phyloP scores from a whole-genome alignment of 768 basidiomycete genomes.

The Austroboletus eburneus region DNA sequence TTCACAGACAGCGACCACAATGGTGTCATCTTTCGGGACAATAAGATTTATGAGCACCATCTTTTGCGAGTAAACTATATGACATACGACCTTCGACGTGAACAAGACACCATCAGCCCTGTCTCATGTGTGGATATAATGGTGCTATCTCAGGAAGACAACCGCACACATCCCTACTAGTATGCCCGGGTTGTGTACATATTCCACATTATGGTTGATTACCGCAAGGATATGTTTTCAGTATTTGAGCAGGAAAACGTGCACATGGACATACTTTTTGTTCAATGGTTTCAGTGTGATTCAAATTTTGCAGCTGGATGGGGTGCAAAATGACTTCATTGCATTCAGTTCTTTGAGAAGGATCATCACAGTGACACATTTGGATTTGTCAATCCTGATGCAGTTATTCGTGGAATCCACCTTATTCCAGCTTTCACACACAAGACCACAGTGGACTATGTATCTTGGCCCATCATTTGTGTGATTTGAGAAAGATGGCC shows the following conservation, averaged over 20 bases:
- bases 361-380: constrained; percentile 32
- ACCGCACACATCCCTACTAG: constrained; percentile 34
- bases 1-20: constrained; percentile 19
- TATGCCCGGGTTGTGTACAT: constrained; percentile 28
- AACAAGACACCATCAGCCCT: constrained; percentile 39
- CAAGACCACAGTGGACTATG: constrained; percentile 12
- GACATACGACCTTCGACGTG: constrained; percentile 21
- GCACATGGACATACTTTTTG: constrained; percentile 20
- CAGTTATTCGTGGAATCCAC: constrained; percentile 37
- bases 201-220: constrained; percentile 7
- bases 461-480: constrained; percentile 1
- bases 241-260: neutral
- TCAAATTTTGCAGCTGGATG: constrained; percentile 21
- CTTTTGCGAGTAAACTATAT: constrained; percentile 25
- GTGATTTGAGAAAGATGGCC: neutral
- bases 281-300: constrained; percentile 36
- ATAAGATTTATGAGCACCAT: constrained; percentile 19
- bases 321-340: constrained; percentile 27
- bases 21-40: constrained; percentile 15
- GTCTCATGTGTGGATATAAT: constrained; percentile 32
- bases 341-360: constrained; percentile 35
- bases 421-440: constrained; percentile 38
- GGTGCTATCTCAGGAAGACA: constrained; percentile 24
- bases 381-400: constrained; percentile 42
- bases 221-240: neutral